Evolutionary conservation across 345 rosid genomes (phyloP).

Genomic region (Eucalyptus caleyi): DNA sequence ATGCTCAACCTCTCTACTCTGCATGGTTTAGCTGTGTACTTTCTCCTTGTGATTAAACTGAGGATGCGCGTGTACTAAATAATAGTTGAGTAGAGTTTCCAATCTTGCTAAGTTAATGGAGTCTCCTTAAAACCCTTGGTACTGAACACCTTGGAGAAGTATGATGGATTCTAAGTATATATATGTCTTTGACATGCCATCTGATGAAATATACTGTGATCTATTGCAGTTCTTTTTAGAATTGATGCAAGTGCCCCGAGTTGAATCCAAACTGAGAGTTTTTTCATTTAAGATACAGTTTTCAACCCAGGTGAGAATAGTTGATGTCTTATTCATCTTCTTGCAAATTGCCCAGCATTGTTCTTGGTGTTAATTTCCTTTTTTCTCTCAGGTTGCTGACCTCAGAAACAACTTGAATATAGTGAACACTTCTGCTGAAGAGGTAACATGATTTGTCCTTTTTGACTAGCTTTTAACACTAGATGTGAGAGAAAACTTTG

Average conservation of each 20-base stretch:
- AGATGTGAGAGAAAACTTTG: background rate
- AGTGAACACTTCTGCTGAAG: slow-evolving; percentile 73
- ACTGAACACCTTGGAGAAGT: background rate
- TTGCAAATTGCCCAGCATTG: background rate
- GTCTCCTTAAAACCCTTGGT: background rate
- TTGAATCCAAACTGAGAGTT: slow-evolving; percentile 86
- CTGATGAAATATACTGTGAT: background rate
- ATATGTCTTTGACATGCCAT: background rate
- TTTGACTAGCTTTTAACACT: background rate
- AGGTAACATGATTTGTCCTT: slow-evolving; percentile 29
- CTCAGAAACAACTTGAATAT: slow-evolving; percentile 56
- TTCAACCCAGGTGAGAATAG: slow-evolving; percentile 48
- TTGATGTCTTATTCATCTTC: background rate
- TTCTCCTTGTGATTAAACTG: background rate
- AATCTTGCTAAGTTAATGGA: background rate
- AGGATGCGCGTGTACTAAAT: background rate
- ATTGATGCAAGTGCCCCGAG: slow-evolving; percentile 85
- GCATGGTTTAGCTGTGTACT: background rate
- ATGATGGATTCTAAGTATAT: background rate
- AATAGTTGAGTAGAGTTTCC: background rate
- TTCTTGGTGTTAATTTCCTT: background rate
- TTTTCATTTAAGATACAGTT: slow-evolving; percentile 92
- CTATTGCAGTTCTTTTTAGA: slow-evolving; percentile 74
- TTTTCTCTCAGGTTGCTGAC: slow-evolving; percentile 50
- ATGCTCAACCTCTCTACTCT: background rate